A percentile compares a stretch with the other conserved stretches of the same genome.
These are phyloP conservation scores for Stygiomarasmius scandens DNA, from an alignment of 1,284 basidiomycete genomes.

Conservation along the genomic window DNA sequence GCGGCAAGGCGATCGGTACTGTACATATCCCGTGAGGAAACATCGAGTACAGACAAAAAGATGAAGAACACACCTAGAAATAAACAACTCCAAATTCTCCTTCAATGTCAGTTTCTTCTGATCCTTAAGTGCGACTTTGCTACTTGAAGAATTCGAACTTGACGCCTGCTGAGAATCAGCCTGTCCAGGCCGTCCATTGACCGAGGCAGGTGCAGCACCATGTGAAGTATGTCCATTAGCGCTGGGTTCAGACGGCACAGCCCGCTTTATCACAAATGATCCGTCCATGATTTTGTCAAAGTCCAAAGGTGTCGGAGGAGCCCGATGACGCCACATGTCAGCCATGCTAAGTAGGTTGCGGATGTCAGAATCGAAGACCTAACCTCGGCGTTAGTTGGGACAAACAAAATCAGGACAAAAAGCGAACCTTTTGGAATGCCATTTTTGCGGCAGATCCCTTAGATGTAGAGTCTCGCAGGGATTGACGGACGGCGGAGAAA, in stretches of 20 bases:
- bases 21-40: conserved; percentile 10
- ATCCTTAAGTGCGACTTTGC: conserved; percentile 66
- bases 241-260: conserved; percentile 26
- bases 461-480: conserved; percentile 51
- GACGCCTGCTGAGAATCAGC: conserved; percentile 19
- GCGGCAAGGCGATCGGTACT: conserved; percentile 80
- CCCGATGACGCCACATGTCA: conserved; percentile 96
- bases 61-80: conserved; percentile 64
- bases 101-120: conserved; percentile 75
- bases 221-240: conserved; percentile 24
- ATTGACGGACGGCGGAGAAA: conserved; percentile 78
- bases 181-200: conserved; percentile 24
- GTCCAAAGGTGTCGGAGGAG: conserved; percentile 83
- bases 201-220: conserved; percentile 18
- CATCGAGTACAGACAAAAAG: neutral
- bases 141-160: conserved; percentile 21
- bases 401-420: neutral
- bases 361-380: conserved; percentile 92
- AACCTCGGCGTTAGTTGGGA: neutral
- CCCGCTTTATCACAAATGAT: conserved; percentile 49
- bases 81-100: conserved; percentile 83
- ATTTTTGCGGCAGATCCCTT: conserved; percentile 62
- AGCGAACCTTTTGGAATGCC: conserved; percentile 85
- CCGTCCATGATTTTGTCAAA: conserved; percentile 72
- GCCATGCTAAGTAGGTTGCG: conserved; percentile 89